These are phyloP conservation scores for Coemansia sp. DNA, from an alignment of 192 early-diverging fungal genomes.

Conservation along the genomic window DNA sequence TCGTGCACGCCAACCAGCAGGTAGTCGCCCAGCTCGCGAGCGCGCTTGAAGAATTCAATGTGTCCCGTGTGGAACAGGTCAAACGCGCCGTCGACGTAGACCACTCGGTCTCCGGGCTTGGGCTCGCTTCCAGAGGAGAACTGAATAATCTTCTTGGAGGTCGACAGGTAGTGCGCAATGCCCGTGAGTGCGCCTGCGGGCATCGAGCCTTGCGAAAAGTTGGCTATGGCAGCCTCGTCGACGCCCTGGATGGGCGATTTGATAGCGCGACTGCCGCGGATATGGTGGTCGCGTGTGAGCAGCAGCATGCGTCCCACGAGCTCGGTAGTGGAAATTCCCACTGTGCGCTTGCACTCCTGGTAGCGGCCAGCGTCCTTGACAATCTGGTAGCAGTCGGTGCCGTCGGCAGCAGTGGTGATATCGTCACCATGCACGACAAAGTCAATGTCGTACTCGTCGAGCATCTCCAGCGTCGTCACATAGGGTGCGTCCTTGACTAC, in stretches of 20 bases:
- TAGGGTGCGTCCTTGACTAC: constrained; percentile 94
- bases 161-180: constrained; percentile 88
- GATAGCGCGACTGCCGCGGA: constrained; percentile 57
- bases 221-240: constrained; percentile 37
- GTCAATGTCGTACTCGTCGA: constrained; percentile 88
- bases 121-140: constrained; percentile 86
- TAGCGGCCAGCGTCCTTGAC: constrained; percentile 96
- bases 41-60: constrained; percentile 88
- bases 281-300: constrained; percentile 87
- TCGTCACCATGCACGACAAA: constrained; percentile 98
- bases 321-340: constrained; percentile 96
- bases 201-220: constrained; percentile 48
- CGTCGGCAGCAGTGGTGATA: constrained; percentile 94
- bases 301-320: constrained; percentile 94
- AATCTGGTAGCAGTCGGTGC: constrained; percentile 93
- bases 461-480: constrained; percentile 79
- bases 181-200: constrained; percentile 54
- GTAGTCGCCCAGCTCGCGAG: constrained; percentile 83
- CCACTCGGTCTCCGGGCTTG: constrained; percentile 71
- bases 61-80: constrained; percentile 97
- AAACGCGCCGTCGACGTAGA: constrained; percentile 97
- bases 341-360: constrained; percentile 94
- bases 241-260: constrained; percentile 64
- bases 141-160: constrained; percentile 83
- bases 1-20: constrained; percentile 93